Base-by-base conservation (phyloP, 139 green algal genomes). In the Medakamo hakoo region DNA sequence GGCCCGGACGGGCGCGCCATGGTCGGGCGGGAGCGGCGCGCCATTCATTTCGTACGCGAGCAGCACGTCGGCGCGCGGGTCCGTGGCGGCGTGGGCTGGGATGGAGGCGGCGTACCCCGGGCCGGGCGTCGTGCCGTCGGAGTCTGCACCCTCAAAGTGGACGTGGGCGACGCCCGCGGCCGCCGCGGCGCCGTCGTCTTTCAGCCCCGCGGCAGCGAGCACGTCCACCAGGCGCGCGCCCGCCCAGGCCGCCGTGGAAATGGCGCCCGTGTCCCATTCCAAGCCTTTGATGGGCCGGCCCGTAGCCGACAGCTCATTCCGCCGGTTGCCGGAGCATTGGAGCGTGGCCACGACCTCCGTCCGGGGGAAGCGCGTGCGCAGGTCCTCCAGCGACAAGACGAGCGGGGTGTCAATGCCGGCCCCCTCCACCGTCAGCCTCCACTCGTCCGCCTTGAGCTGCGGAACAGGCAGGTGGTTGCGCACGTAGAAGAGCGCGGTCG, bases 21-120 rank as follows among this genome's bases (percentile, higher is more conserved):
- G 86, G 69, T 94, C 87, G 16, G 59, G 57, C 0, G 73, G 73
- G 30, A 96, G 68, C 4, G 75, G 68, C 76, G 80, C 30, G 2
- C 89, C 89, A 65, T 96, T 96, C 90, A 96, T 96, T 65, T 94
- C 83, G 64, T 86, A 96, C 0, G 88, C 89, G 49, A 97, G 71
- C 49, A 97, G 71, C 49, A 91, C 84, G 55, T 95, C 86, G 52
- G 64, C 77, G 29, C 55, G 26, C 0, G 61, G 63, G 49, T 66
- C 61, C 27, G 83, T 66, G 14, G 85, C 88, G 58, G 85, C 84
- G 22, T 75, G 48, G 4, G 88, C 27, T 1, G 86, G 86, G 27
- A 94, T 87, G 58, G 80, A 88, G 3, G 84, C 81, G 18, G 63
- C 78, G 58, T 92, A 92, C 24, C 63, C 55, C 58, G 63, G 48